Conservation (phyloP, 805 yeast species). For the Lachancea dasiensis region DNA sequence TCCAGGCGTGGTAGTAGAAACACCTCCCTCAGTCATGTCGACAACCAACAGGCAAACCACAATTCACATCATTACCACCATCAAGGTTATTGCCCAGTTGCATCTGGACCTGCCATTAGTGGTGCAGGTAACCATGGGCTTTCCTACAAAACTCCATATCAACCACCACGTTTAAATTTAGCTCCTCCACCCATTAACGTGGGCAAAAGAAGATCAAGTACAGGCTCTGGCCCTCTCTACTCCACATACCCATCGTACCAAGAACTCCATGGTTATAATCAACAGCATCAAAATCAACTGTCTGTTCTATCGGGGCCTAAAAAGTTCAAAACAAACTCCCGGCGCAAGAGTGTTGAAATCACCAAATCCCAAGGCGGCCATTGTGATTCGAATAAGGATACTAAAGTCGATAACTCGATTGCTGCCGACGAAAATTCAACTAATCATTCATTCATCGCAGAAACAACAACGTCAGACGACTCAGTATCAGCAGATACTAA, state of each 20-base stretch:
- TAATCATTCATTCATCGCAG: conserved; percentile 13
- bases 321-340: not conserved
- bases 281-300: conserved; percentile 1
- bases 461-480: conserved; percentile 17
- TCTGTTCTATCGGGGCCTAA: conserved; percentile 3
- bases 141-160: conserved; percentile 9
- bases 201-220: conserved; percentile 38
- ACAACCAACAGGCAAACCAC: not conserved
- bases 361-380: not conserved
- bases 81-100: no score
- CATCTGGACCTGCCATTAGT: not conserved
- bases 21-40: conserved; percentile 10
- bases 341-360: conserved; percentile 6
- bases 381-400: not conserved
- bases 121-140: not conserved
- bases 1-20: conserved; percentile 1
- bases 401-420: not conserved
- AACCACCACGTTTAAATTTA: conserved; percentile 41
- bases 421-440: not conserved
- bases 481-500: conserved; percentile 21
- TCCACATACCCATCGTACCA: conserved; percentile 5
- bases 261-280: conserved; percentile 6
- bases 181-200: conserved; percentile 83
- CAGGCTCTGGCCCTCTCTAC: conserved; percentile 9
- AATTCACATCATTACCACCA: no score